These are phyloP conservation scores for Dendrothele bispora DNA, from an alignment of 768 basidiomycete species.

Conservation along the genomic window DNA sequence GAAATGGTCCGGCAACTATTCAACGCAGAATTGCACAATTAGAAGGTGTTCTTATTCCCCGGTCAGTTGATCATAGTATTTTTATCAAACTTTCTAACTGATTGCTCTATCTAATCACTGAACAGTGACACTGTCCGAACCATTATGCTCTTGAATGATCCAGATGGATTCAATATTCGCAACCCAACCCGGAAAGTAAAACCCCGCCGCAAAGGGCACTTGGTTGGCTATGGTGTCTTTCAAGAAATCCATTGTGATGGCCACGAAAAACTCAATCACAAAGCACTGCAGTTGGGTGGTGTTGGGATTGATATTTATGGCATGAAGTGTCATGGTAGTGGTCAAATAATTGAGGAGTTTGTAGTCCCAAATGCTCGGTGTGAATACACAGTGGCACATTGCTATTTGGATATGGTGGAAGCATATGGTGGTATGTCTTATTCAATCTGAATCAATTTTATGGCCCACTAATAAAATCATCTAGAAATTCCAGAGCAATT, in stretches of 20 bases:
- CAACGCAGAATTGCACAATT: background rate
- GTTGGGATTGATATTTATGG: constrained; percentile 13
- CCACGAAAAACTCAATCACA: constrained; percentile 8
- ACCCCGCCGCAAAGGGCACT: background rate
- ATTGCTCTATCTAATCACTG: no score
- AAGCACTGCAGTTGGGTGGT: constrained; percentile 9
- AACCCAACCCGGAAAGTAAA: background rate
- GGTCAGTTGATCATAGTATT: background rate
- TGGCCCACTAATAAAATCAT: no score
- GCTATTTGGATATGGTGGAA: constrained; percentile 10
- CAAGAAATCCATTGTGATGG: constrained; percentile 12
- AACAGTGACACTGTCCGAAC: background rate
- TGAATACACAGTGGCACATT: constrained; percentile 3
- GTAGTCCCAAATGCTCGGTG: constrained; percentile 8
- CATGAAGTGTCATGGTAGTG: constrained; percentile 2
- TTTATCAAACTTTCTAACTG: no score
- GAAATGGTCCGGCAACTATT: background rate
- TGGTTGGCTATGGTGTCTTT: constrained; percentile 4
- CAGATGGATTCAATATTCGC: background rate
- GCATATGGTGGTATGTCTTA: constrained; percentile 3
- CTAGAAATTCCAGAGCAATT: background rate
- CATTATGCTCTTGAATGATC: constrained; percentile 4
- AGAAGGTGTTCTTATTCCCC: background rate
- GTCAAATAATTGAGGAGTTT: constrained; percentile 1
- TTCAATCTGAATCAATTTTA: no score